These are phyloP conservation scores for Geotrichum australiense DNA, from an alignment of 1,139 yeast species.

Conservation along the genomic window DNA sequence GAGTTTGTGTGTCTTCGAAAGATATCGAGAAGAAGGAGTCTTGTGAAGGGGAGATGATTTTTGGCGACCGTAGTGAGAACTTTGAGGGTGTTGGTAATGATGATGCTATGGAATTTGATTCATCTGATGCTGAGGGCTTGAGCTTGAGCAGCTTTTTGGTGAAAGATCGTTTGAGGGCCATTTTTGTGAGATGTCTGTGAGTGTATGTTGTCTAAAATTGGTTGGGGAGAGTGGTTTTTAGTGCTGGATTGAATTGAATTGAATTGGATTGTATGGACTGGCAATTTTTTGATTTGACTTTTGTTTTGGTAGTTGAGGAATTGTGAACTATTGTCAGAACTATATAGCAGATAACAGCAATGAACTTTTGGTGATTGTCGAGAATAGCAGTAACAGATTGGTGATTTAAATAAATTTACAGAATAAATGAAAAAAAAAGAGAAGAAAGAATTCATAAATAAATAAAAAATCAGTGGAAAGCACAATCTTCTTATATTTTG, in stretches of 20 bases:
- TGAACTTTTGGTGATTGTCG: too few species aligned
- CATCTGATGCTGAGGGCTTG: constrained; percentile 16
- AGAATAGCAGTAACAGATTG: background rate
- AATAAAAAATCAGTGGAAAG: background rate
- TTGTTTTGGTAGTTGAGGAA: too few species aligned
- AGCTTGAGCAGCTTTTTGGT: constrained; percentile 26
- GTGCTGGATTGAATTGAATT: too few species aligned
- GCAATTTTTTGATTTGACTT: too few species aligned
- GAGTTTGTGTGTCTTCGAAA: constrained; percentile 22
- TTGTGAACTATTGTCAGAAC: too few species aligned
- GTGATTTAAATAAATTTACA: background rate
- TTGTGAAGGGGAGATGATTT: constrained; percentile 5
- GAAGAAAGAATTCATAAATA: background rate
- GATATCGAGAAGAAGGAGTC: constrained; percentile 28
- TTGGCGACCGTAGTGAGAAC: constrained; percentile 2
- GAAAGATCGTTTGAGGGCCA: constrained; percentile 25
- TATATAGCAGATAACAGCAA: too few species aligned
- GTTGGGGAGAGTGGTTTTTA: too few species aligned
- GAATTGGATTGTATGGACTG: too few species aligned
- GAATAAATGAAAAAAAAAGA: background rate
- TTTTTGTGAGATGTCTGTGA: too few species aligned
- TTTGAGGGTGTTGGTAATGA: constrained; percentile 1
- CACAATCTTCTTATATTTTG: background rate
- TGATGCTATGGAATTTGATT: constrained; percentile 6
- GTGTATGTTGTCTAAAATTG: too few species aligned